Conservation (phyloP, 805 yeast genomes). For the Phaffomyces opuntiae region DNA sequence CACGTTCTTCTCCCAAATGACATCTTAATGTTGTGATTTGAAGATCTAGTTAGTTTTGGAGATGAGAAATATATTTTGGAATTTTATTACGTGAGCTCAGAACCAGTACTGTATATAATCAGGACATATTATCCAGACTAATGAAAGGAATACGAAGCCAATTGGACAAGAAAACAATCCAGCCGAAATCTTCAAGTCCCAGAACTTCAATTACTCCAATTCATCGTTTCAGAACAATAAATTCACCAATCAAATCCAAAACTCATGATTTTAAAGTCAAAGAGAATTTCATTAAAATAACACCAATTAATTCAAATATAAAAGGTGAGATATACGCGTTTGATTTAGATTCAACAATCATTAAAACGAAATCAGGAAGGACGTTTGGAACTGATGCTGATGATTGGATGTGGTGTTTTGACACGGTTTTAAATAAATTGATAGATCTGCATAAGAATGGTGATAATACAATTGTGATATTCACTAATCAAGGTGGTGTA, state of each 20-base stretch:
- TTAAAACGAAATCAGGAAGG: conserved; percentile 55
- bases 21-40: background rate
- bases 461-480: conserved; percentile 44
- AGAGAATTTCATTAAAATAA: conserved; percentile 37
- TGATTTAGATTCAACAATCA: conserved; percentile 80
- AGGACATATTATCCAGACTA: conserved; percentile 1
- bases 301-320: conserved; percentile 23
- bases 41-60: background rate
- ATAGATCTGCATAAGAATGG: background rate
- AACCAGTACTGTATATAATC: too few species aligned
- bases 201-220: background rate
- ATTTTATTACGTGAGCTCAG: too few species aligned
- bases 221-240: background rate
- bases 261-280: conserved; percentile 28
- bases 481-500: conserved; percentile 82
- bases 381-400: conserved; percentile 48
- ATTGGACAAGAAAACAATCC: background rate
- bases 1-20: conserved; percentile 60
- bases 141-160: conserved; percentile 33
- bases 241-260: background rate
- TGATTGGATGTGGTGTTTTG: conserved; percentile 73
- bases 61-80: background rate
- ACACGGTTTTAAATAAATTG: conserved; percentile 16
- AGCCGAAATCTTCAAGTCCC: background rate
- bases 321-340: conserved; percentile 41